phyloP scores from a whole-genome alignment of 2,329 filamentous ascomycete species.

The Fusarium nelsonii region DNA sequence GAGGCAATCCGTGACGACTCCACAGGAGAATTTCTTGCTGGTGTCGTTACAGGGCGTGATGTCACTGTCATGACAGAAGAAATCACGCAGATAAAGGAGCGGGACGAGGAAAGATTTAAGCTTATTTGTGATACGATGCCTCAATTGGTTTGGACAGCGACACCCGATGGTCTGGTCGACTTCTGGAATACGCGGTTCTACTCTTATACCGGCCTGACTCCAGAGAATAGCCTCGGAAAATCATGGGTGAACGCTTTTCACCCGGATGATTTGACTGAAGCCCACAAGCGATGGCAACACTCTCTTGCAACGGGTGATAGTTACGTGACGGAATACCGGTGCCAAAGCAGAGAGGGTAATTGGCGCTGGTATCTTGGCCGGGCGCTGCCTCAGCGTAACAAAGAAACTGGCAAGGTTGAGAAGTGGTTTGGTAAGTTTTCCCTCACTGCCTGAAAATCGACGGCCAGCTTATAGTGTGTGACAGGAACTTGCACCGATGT shows the following conservation, averaged over 20 bases:
- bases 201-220: conserved; percentile 77
- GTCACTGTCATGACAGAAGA: conserved; percentile 77
- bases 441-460: not conserved
- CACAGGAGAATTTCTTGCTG: conserved; percentile 79
- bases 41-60: conserved; percentile 78
- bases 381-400: conserved; percentile 75
- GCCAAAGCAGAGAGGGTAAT: conserved; percentile 72
- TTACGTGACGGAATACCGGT: conserved; percentile 79
- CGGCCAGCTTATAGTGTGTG: not conserved
- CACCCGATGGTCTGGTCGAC: conserved; percentile 73
- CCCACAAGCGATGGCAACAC: conserved; percentile 68
- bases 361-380: conserved; percentile 85
- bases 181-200: conserved; percentile 86
- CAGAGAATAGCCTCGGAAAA: conserved; percentile 71
- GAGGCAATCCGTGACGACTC: conserved; percentile 75
- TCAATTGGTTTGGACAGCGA: conserved; percentile 80
- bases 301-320: conserved; percentile 75
- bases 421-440: conserved; percentile 76
- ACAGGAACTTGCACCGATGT: conserved; percentile 79
- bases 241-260: conserved; percentile 76
- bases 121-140: conserved; percentile 81
- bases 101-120: conserved; percentile 80
- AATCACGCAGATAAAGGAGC: conserved; percentile 75
- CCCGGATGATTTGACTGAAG: conserved; percentile 73
- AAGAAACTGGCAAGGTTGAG: conserved; percentile 74